Evolutionary conservation across 371 early-diverging fungal genomes (phyloP).

Genomic region (Circinella umbellata): DNA sequence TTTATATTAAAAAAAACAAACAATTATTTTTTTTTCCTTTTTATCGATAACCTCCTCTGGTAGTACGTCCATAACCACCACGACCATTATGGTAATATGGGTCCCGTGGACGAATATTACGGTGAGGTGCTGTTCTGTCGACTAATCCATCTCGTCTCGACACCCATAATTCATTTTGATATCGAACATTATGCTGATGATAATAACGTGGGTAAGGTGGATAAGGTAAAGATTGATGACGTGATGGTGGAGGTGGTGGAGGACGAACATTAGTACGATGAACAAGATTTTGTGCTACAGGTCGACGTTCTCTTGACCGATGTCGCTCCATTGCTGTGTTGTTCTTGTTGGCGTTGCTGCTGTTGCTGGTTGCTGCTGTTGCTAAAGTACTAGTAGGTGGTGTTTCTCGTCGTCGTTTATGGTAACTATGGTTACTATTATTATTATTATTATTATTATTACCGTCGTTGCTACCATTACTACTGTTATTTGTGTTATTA

Average conservation of each 20-base stretch:
- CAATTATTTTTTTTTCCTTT: not conserved
- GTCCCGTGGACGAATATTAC: conserved; percentile 2
- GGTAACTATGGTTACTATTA: not conserved
- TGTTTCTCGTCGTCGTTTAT: conserved; percentile 1
- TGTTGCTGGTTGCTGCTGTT: not conserved
- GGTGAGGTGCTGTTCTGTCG: not conserved
- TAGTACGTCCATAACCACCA: not conserved
- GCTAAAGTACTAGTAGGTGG: not conserved
- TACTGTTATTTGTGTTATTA: not conserved
- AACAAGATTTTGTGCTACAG: conserved; percentile 4
- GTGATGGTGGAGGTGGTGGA: conserved; percentile 7
- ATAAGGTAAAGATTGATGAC: not conserved
- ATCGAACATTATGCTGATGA: conserved; percentile 2
- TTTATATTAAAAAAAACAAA: not conserved
- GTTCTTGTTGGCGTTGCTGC: not conserved
- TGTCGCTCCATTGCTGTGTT: not conserved
- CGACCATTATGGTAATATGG: not conserved
- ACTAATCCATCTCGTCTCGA: conserved; percentile 3
- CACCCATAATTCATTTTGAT: not conserved
- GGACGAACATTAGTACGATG: not conserved
- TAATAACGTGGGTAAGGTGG: not conserved
- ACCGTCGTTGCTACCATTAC: not conserved
- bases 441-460: not conserved
- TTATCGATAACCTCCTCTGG: conserved; percentile 3
- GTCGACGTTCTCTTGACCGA: conserved; percentile 1